Percentiles rank a stretch among this genome's conserved stretches.
Evolutionary conservation across 1,284 basidiomycete genomes (phyloP).

Genomic region (Irpex sp.): DNA sequence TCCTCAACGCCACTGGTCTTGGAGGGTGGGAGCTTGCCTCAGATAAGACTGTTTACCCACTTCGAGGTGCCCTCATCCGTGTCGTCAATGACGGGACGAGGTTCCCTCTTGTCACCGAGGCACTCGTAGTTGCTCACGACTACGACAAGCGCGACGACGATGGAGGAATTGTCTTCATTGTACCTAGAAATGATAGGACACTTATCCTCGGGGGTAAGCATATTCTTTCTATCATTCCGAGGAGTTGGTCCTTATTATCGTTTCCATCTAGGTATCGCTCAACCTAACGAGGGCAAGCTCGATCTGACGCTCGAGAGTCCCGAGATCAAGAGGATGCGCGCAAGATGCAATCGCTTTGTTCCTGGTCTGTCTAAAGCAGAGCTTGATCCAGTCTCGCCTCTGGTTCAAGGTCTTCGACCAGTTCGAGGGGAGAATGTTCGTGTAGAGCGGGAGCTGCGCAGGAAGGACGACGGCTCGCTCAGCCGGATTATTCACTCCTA

Average conservation of each 20-base stretch:
- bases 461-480: constrained; percentile 15
- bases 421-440: constrained; percentile 30
- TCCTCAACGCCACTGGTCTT: constrained; percentile 34
- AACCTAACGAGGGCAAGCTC: constrained; percentile 23
- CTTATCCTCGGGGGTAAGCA: constrained; percentile 17
- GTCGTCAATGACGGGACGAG: constrained; percentile 34
- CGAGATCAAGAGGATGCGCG: constrained; percentile 31
- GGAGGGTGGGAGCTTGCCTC: constrained; percentile 28
- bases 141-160: constrained; percentile 17
- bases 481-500: constrained; percentile 33
- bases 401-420: constrained; percentile 33
- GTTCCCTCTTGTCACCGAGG: constrained; percentile 33
- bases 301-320: constrained; percentile 31
- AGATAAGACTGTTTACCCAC: constrained; percentile 31
- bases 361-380: constrained; percentile 29
- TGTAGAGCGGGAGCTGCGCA: constrained; percentile 30
- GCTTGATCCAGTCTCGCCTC: constrained; percentile 26
- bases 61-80: constrained; percentile 35
- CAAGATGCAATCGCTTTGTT: constrained; percentile 30
- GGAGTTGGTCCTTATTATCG: background rate
- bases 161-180: constrained; percentile 20
- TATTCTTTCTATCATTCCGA: background rate
- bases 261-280: constrained; percentile 13
- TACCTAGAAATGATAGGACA: constrained; percentile 15
- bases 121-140: constrained; percentile 24